These are phyloP conservation scores for Scalesia atractyloides DNA, from an alignment of 129 eudicot genomes.

Conservation along the genomic window DNA sequence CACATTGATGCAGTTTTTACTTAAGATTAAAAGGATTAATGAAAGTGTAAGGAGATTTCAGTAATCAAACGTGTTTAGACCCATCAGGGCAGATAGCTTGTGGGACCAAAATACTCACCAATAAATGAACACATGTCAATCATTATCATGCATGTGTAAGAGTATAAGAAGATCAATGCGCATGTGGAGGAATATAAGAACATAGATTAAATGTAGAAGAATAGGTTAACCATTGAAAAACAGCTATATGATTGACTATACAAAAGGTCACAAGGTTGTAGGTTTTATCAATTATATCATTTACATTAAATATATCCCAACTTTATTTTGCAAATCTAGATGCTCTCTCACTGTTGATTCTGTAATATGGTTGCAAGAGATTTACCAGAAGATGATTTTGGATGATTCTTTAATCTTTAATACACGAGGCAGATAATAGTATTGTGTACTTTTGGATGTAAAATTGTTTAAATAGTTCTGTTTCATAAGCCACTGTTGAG, in stretches of 20 bases:
- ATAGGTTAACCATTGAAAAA: neutral
- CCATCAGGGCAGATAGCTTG: neutral
- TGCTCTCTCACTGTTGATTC: neutral
- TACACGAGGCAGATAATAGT: conserved; percentile 5
- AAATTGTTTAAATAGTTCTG: neutral
- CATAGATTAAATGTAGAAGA: neutral
- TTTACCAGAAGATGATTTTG: conserved; percentile 9
- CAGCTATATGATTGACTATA: neutral
- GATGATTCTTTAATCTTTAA: neutral
- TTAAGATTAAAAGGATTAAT: neutral
- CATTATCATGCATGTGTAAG: neutral
- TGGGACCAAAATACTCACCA: neutral
- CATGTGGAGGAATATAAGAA: conserved; percentile 3
- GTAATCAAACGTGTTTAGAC: conserved; percentile 2
- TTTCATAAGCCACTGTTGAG: neutral
- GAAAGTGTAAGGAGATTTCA: neutral
- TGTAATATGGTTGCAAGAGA: conserved; percentile 16
- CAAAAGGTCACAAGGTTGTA: conserved; percentile 8
- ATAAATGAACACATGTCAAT: neutral
- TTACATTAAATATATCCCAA: neutral
- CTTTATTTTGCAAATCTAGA: neutral
- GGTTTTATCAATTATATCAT: conserved; percentile 1
- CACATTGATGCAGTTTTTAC: neutral
- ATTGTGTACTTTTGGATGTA: conserved; percentile 6
- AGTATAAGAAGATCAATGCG: conserved; percentile 8